Percentiles rank a stretch among this genome's conserved stretches.
phyloP scores from a whole-genome alignment of 371 early-diverging fungal genomes.

The Mucor circinelloides region DNA sequence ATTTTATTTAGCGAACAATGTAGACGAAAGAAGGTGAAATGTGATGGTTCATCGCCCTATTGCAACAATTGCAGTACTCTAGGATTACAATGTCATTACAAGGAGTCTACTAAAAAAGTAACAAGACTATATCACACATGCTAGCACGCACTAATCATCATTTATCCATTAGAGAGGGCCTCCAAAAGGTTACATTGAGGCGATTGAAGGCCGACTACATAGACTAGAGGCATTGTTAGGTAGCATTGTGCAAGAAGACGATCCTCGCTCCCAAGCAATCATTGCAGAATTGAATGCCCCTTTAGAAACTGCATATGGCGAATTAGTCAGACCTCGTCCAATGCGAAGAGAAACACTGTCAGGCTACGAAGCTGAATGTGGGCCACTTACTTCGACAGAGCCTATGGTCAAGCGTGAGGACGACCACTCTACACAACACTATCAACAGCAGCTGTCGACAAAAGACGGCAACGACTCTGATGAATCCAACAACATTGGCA shows the following conservation, averaged over 20 bases:
- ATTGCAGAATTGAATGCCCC: slow-evolving; percentile 60
- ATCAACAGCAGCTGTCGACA: background rate
- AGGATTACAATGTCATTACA: slow-evolving; percentile 38
- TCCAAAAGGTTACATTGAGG: slow-evolving; percentile 76
- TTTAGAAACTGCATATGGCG: slow-evolving; percentile 47
- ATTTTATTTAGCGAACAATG: slow-evolving; percentile 51
- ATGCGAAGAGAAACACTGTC: slow-evolving; percentile 27
- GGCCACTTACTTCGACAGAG: slow-evolving; percentile 9
- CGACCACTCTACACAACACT: background rate
- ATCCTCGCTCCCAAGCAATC: slow-evolving; percentile 60
- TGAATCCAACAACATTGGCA: slow-evolving; percentile 15
- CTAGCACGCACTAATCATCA: background rate
- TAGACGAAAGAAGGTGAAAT: slow-evolving; percentile 66
- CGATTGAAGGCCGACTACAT: slow-evolving; percentile 69
- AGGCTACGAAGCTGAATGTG: slow-evolving; percentile 25
- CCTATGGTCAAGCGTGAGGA: slow-evolving; percentile 2
- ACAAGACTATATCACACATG: background rate
- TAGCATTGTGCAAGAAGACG: slow-evolving; percentile 58
- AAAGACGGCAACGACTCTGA: background rate
- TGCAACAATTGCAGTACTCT: slow-evolving; percentile 46
- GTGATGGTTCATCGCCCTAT: slow-evolving; percentile 54
- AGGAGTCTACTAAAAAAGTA: slow-evolving; percentile 50
- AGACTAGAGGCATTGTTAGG: slow-evolving; percentile 65
- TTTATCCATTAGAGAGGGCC: slow-evolving; percentile 55
- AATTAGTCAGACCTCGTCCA: slow-evolving; percentile 39